Conservation (phyloP, 2,329 filamentous ascomycete species). For the Cordyceps cateniannulata region DNA sequence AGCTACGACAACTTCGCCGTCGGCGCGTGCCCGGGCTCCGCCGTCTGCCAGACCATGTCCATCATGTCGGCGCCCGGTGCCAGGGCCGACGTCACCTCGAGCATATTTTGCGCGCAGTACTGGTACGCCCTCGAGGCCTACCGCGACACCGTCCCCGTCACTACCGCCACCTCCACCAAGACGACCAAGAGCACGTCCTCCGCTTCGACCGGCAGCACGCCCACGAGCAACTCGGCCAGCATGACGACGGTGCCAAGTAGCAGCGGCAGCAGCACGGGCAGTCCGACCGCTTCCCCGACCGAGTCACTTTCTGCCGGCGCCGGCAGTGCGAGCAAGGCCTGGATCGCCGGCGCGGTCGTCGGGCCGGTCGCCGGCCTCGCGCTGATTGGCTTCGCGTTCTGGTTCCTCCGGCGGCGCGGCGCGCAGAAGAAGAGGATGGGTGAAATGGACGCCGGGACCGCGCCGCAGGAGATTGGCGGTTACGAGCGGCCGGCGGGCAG, state of each 20-base stretch:
- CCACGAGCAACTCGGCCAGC: slow-evolving; percentile 5
- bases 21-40: not conserved
- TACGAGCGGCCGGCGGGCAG: slow-evolving; percentile 3
- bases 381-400: slow-evolving; percentile 3
- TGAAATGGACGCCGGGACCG: not conserved
- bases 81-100: slow-evolving; percentile 3
- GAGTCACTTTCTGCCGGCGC: not conserved
- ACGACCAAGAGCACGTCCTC: not conserved
- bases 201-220: slow-evolving; percentile 1
- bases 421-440: not conserved
- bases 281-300: not conserved
- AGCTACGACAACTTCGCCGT: slow-evolving; percentile 8
- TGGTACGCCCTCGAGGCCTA: slow-evolving; percentile 8
- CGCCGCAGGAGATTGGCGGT: slow-evolving; percentile 7
- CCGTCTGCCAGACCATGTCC: slow-evolving; percentile 11
- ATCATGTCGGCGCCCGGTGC: slow-evolving; percentile 3
- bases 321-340: slow-evolving; percentile 2
- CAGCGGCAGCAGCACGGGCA: too few species aligned
- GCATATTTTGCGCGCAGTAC: slow-evolving; percentile 11
- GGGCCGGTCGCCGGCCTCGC: slow-evolving; percentile 1
- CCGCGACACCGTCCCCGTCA: slow-evolving; percentile 8
- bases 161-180: not conserved
- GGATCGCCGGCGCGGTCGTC: slow-evolving; percentile 9
- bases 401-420: not conserved
- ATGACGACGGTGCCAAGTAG: not conserved